A percentile compares a stretch with the other conserved stretches of the same genome.
Evolutionary conservation across 2,329 filamentous ascomycete species (phyloP).

Genomic region (Furcasterigmium sp.): DNA sequence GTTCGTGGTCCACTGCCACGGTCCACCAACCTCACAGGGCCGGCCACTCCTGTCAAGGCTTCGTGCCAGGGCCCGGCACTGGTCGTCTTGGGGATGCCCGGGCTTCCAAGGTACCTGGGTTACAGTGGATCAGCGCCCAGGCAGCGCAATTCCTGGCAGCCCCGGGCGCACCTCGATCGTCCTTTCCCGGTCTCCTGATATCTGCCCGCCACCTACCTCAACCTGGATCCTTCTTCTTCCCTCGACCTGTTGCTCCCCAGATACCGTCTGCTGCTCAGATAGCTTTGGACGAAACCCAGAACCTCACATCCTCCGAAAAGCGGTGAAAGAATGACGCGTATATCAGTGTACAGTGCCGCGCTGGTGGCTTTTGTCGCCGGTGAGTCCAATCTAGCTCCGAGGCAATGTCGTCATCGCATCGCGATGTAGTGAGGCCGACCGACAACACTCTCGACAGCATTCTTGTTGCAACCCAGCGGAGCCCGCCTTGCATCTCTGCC

Average conservation of each 20-base stretch:
- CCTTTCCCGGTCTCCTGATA: not conserved
- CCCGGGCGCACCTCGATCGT: not conserved
- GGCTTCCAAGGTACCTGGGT: too few species aligned
- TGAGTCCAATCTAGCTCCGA: slow-evolving; percentile 21
- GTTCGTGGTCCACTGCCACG: too few species aligned
- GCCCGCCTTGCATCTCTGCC: not conserved
- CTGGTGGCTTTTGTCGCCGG: slow-evolving; percentile 36
- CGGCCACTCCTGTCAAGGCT: too few species aligned
- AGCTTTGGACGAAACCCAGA: not conserved
- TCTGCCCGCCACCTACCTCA: not conserved
- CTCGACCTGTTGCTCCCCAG: not conserved
- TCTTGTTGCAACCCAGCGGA: not conserved
- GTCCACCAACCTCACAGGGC: too few species aligned
- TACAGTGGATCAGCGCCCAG: not conserved
- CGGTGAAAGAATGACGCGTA: slow-evolving; percentile 32
- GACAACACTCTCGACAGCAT: slow-evolving; percentile 1
- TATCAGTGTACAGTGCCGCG: slow-evolving; percentile 35
- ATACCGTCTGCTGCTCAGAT: not conserved
- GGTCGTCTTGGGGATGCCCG: too few species aligned
- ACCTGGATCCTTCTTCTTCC: not conserved
- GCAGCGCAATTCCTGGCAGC: not conserved
- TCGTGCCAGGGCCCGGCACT: too few species aligned
- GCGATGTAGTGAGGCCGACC: not conserved
- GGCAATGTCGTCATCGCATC: slow-evolving; percentile 8
- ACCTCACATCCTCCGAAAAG: not conserved